Percentiles rank a stretch among this genome's conserved stretches.
Evolutionary conservation across 2,329 filamentous ascomycete genomes (phyloP).

Genomic region (Aspergillaceae sp.): DNA sequence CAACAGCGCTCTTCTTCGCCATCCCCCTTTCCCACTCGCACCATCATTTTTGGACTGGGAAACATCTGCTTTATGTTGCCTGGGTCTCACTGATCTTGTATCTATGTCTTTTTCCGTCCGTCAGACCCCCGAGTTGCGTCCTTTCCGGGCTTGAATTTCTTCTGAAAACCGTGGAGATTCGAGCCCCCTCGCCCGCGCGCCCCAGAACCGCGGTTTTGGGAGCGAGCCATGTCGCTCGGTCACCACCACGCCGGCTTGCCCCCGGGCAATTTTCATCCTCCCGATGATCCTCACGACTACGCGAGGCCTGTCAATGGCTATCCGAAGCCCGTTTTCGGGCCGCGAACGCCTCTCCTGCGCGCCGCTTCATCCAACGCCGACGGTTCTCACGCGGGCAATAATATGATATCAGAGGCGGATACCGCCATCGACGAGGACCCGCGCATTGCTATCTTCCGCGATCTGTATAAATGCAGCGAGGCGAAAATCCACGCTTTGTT

Average conservation of each 20-base stretch:
- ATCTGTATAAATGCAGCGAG: constrained; percentile 69
- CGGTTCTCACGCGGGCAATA: constrained; percentile 37
- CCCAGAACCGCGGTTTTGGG: constrained; percentile 38
- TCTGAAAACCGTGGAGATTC: constrained; percentile 35
- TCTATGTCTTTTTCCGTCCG: constrained; percentile 26
- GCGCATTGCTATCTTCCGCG: constrained; percentile 62
- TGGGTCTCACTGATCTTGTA: constrained; percentile 4
- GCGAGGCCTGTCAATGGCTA: constrained; percentile 32
- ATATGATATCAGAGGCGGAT: constrained; percentile 43
- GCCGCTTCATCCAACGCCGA: constrained; percentile 35
- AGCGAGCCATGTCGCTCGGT: constrained; percentile 54
- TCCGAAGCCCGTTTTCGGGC: constrained; percentile 34
- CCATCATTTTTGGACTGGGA: constrained; percentile 27
- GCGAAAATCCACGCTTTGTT: constrained; percentile 71
- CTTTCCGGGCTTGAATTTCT: constrained; percentile 23
- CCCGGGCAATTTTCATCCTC: constrained; percentile 50
- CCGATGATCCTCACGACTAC: constrained; percentile 49
- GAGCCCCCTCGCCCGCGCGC: constrained; percentile 32
- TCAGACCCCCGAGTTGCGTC: constrained; percentile 17
- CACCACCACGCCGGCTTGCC: constrained; percentile 62
- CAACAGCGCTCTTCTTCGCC: constrained; percentile 29
- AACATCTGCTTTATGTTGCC: constrained; percentile 20
- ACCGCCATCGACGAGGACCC: constrained; percentile 61
- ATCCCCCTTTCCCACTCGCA: constrained; percentile 26
- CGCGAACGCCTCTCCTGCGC: constrained; percentile 38